Percentiles rank a stretch among this genome's conserved stretches.
Conservation (phyloP, 129 eudicot genomes). For the Lactuca saligna region DNA sequence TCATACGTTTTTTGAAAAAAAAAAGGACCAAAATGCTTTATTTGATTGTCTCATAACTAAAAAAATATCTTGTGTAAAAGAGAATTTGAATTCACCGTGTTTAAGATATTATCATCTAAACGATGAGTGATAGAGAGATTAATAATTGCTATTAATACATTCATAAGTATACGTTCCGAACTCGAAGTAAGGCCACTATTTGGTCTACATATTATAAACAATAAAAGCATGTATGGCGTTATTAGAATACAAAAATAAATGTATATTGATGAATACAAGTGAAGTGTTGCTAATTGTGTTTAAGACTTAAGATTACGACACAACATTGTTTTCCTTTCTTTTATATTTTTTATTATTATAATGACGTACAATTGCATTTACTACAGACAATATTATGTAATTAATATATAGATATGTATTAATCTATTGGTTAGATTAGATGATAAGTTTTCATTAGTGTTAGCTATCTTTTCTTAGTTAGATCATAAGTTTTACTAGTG, state of each 20-base stretch:
- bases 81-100: neutral
- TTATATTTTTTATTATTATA: no score
- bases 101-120: neutral
- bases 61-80: neutral
- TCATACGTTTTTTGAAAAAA: neutral
- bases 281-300: neutral
- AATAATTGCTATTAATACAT: neutral
- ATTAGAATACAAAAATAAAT: neutral
- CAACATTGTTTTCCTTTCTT: no score
- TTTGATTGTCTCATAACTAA: constrained; percentile 8
- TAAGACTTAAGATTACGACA: no score
- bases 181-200: neutral
- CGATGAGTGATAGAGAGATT: neutral
- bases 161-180: neutral
- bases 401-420: no score
- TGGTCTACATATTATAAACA: neutral
- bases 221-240: neutral
- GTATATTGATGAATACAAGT: neutral
- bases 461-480: no score
- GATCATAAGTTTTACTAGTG: no score
- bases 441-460: no score
- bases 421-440: no score
- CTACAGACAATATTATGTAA: no score
- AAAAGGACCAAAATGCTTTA: constrained; percentile 5
- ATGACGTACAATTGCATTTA: no score